Base-by-base conservation (phyloP, 169 alveolate species). In the Eimeria necatrix region DNA sequence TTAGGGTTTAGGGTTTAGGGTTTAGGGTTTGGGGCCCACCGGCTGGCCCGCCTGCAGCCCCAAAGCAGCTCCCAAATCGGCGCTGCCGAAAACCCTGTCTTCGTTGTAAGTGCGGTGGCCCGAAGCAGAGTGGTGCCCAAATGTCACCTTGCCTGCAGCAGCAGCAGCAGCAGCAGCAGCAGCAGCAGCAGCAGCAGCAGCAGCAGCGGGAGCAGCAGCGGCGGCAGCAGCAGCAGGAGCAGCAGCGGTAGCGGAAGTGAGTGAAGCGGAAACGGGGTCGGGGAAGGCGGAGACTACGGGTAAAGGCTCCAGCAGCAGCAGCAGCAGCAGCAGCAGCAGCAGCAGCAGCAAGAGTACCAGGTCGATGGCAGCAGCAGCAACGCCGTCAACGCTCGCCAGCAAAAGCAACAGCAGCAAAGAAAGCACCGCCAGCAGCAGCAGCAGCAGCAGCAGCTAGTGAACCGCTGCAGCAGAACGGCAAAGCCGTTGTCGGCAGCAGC, bases 51-150 rank as follows among this genome's bases (percentile, higher is more conserved):
- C 20, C 26, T 64, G 76, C 8, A 24, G 76, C 32, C 32, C 76
- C 32, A 9, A 64, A 5, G 76, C 76, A 49, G 59, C 64, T 22
- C 88, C 89, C 32, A 73, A 16, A 4, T 22, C 73, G 49, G 89
- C 49, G 60, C 32, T 60, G 48, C 32, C 94, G 22, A 60, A 90
- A 14, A 78, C 89, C 32, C 94, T 73, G 49, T 90, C 94, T 24
- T 90, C 94, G 74, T 90, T 90, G 80, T 90, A 90, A 4, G 94
- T 52, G 32, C 94, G 53, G 61, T 78, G 89, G 5, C 94, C 94
- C 18, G 70, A 48, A 76, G 52, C 74, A 61, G 87, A 53, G 94
- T 90, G 94, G n/a, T 59, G 46, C 51, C 94, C 94, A 10, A 32
- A 71, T 80, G 59, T 78, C 24, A 78, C 64, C 59, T 78, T 78